phyloP scores from a whole-genome alignment of 2,329 filamentous ascomycete genomes.

The Drechslerella dactyloides region DNA sequence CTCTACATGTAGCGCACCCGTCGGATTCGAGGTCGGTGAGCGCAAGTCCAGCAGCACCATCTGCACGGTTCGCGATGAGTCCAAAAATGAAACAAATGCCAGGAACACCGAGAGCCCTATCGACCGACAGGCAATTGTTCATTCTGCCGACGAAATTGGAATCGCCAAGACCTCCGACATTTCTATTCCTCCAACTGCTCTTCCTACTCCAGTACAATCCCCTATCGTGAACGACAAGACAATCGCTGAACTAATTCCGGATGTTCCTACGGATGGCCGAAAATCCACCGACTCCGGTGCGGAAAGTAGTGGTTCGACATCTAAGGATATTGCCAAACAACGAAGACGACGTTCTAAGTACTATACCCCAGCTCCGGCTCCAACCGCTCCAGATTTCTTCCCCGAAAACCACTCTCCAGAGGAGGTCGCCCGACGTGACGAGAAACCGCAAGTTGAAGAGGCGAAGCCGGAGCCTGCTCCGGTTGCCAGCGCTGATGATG shows the following conservation, averaged over 20 bases:
- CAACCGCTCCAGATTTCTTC: constrained; percentile 38
- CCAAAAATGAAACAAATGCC: constrained; percentile 15
- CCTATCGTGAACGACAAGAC: constrained; percentile 29
- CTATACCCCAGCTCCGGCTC: constrained; percentile 37
- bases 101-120: constrained; percentile 22
- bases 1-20: constrained; percentile 40
- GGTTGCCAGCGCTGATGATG: constrained; percentile 10
- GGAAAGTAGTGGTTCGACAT: constrained; percentile 25
- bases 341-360: constrained; percentile 42
- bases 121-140: constrained; percentile 14
- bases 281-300: constrained; percentile 24
- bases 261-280: constrained; percentile 4
- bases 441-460: constrained; percentile 6
- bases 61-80: constrained; percentile 31
- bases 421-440: constrained; percentile 27
- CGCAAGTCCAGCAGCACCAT: constrained; percentile 44
- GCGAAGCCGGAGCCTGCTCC: constrained; percentile 11
- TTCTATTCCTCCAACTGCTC: constrained; percentile 33
- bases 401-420: constrained; percentile 34
- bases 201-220: constrained; percentile 36
- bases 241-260: constrained; percentile 7
- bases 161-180: constrained; percentile 60
- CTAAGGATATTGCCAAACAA: constrained; percentile 38
- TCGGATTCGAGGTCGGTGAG: constrained; percentile 39
- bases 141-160: constrained; percentile 57